Evolutionary conservation across 2,329 filamentous ascomycete species (phyloP), one percentile per base, ranked within the genome.

Genomic region (Sclerotiophoma versabilis): DNA sequence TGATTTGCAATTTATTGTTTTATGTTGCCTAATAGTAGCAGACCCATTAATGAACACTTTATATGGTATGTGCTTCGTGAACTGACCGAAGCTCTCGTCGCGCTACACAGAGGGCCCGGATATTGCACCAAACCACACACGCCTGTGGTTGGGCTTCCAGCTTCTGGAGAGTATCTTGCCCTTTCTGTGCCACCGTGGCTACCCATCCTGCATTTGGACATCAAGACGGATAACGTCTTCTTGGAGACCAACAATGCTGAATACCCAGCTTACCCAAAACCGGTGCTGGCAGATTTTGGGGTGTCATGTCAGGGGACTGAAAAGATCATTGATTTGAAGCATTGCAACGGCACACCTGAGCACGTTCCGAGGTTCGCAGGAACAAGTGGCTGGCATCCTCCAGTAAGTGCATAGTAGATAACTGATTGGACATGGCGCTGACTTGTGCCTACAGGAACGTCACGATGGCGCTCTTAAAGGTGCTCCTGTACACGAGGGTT

Each of bases 51-150:
- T 14, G 29, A 34, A 23, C 41, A 43, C 14, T 43, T 44, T n/a
- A 44, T 44, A 6, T 44, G 42, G 42, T 44, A 44, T 10, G 34
- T 29, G 10, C 12, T 33, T 12, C 42, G 42, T 17, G 42, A 44
- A 8, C 27, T 44, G 14, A 34, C 42, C 11, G 42, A 44, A 44
- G 42, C 42, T 25, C 11, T 44, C 12, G 34, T 44, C 26, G 20
- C 42, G 17, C 20, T 44, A 11, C 15, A 44, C 5, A 15, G 17
- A 11, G 42, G 42, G 8, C 42, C 42, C 8, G 42, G 42, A 4
- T 3, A 22, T 12, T 44, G 42, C n/a, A 15, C 38, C 2, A 42
- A 42, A 14, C 38, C 38, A 29, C 17, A 29, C 15, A 12, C 11
- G 6, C 8, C 23, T 20, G 38, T 25, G 29, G 14, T 11, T 19